Base-by-base conservation (phyloP, 225 moss, liverwort and hornwort genomes). In the Sphagnum contortum region DNA sequence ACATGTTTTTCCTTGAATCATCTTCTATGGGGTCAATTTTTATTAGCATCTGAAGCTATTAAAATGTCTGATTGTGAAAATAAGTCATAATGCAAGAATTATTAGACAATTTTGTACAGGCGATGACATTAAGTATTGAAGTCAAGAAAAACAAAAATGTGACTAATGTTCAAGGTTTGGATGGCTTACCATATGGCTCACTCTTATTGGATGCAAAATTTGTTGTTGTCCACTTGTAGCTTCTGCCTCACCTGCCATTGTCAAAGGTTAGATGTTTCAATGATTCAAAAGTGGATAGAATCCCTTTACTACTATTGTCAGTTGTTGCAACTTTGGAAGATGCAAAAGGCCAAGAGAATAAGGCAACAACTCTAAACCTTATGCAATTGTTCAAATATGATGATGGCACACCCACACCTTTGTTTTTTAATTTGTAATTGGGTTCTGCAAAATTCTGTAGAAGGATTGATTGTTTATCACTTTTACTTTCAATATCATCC, bases 231-330 rank as follows among this genome's bases (percentile, higher is more conserved):
- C 59, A 4, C 57, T 57, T 82, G 52, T 67, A 72, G 55, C 77
- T 82, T 60, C 60, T 82, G 9, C 72, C 77, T 57, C 48, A 48
- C 14, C 65, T 71, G 59, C 63, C 12, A 8, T 50, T 55, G 56
- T 13, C 60, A 49, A 60, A 55, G 49, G 8, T 44, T 49, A 48
- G 5, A 55, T 58, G 6, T 29, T 48, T 57, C 9, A 7, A 53
- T 57, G 45, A 8, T 5, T 9, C 47, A 5, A 52, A 68, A 50
- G 13, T 8, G 48, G 77, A 79, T 61, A 66, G 61, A 58, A 54
- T 86, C 45, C 82, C 79, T 4, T 64, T 85, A 9, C 75, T 85
- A 66, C 14, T 81, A 61, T 47, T 75, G 12, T 73, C 72, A 66
- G 75, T 49, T 46, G 61, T 66, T 49, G 49, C 68, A 55, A 73